Conservation (phyloP, 2,329 filamentous ascomycete genomes). For the Myriosclerotinia duriaeana region DNA sequence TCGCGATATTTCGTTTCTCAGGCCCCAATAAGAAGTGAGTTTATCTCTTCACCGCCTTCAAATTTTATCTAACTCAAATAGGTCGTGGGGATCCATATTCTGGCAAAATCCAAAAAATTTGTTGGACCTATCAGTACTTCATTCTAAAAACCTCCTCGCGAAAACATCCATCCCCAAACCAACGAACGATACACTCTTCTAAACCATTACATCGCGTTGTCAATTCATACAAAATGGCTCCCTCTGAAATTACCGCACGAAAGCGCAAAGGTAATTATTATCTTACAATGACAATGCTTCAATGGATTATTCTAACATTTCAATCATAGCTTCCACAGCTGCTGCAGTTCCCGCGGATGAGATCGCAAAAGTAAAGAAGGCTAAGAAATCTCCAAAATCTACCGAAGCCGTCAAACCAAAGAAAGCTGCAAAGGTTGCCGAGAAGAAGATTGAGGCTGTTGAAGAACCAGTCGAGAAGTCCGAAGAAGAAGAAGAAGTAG, state of each 20-base stretch:
- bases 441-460: slow-evolving; percentile 26
- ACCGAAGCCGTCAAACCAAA: slow-evolving; percentile 30
- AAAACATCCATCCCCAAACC: slow-evolving; percentile 6
- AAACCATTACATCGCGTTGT: too few species aligned
- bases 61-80: accelerated
- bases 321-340: slow-evolving; percentile 26
- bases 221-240: background rate
- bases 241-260: slow-evolving; percentile 49
- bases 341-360: slow-evolving; percentile 43
- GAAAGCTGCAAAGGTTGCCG: slow-evolving; percentile 33
- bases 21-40: too few species aligned
- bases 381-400: slow-evolving; percentile 41
- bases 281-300: background rate
- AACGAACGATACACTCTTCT: background rate
- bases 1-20: too few species aligned
- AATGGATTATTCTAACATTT: slow-evolving; percentile 25
- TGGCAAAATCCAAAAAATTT: slow-evolving; percentile 20
- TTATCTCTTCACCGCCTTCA: background rate
- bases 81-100: background rate
- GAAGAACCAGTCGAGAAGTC: slow-evolving; percentile 26
- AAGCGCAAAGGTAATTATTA: slow-evolving; percentile 52
- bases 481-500: slow-evolving; percentile 22
- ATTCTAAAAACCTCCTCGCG: slow-evolving; percentile 1
- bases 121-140: background rate
- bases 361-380: slow-evolving; percentile 42